Conservation (phyloP, 2,329 filamentous ascomycete species). For the Trichoderma breve region DNA sequence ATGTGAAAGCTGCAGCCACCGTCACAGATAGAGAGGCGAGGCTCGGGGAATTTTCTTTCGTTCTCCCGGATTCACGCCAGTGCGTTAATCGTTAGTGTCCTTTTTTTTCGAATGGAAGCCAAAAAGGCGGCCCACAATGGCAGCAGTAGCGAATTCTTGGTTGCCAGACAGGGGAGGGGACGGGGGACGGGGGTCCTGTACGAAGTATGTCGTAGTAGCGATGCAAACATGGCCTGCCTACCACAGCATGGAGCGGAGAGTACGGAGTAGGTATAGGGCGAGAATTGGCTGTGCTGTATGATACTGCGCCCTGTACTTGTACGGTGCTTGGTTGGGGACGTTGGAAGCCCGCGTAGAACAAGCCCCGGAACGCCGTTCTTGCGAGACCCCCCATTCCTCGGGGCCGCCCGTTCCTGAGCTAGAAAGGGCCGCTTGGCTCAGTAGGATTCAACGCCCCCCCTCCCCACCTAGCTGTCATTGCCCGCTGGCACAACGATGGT, state of each 20-base stretch:
- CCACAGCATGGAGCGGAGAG: background rate
- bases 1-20: background rate
- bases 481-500: constrained; percentile 3
- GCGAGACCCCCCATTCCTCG: constrained; percentile 4
- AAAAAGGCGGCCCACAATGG: constrained; percentile 1
- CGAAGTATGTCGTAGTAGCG: background rate
- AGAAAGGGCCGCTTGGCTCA: background rate
- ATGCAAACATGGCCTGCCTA: constrained; percentile 11
- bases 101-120: background rate
- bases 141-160: background rate
- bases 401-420: constrained; percentile 17
- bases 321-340: background rate
- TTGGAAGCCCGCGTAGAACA: constrained; percentile 5
- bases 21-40: constrained; percentile 4
- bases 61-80: constrained; percentile 7
- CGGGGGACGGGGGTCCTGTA: background rate
- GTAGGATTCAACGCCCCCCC: constrained; percentile 7
- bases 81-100: constrained; percentile 6
- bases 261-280: background rate
- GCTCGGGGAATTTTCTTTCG: constrained; percentile 11
- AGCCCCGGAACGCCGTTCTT: constrained; percentile 12
- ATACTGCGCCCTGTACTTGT: background rate
- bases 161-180: background rate
- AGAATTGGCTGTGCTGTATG: background rate
- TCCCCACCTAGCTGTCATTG: constrained; percentile 6